Percentiles rank a stretch among this genome's conserved stretches.
Evolutionary conservation across 129 eudicot species (phyloP).

Genomic region (Kitagawia praeruptora): DNA sequence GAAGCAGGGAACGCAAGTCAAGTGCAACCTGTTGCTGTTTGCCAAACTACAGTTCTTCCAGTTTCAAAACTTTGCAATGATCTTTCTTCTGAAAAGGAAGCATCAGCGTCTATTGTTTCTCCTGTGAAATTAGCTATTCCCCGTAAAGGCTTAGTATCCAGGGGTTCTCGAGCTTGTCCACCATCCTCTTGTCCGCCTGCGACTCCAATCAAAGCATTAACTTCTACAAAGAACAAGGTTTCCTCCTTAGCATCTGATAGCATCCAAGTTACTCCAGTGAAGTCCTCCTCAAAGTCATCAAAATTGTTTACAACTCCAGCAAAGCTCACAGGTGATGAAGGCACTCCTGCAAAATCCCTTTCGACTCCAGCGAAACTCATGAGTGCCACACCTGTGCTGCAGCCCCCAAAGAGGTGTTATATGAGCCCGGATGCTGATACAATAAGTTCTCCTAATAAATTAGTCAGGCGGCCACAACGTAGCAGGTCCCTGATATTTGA

Average conservation of each 20-base stretch:
- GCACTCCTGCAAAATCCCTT: slow-evolving; percentile 37
- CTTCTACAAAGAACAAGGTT: slow-evolving; percentile 17
- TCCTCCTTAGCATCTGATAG: slow-evolving; percentile 13
- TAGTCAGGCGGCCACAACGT: slow-evolving; percentile 39
- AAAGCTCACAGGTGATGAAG: slow-evolving; percentile 24
- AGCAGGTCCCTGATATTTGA: slow-evolving; percentile 50
- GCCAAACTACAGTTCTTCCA: slow-evolving; percentile 9
- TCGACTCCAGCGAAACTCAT: slow-evolving; percentile 50
- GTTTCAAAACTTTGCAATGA: slow-evolving; percentile 11
- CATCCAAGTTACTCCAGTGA: slow-evolving; percentile 34
- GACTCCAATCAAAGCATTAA: slow-evolving; percentile 42
- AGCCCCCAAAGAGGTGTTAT: slow-evolving; percentile 35
- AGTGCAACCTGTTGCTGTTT: slow-evolving; percentile 13
- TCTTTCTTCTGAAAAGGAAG: slow-evolving; percentile 6
- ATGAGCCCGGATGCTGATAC: slow-evolving; percentile 57
- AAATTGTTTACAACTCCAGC: slow-evolving; percentile 31
- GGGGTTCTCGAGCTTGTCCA: slow-evolving; percentile 1
- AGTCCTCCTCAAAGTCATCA: slow-evolving; percentile 10
- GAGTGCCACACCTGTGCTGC: slow-evolving; percentile 54
- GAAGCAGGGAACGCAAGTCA: slow-evolving; percentile 7
- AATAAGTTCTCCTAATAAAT: slow-evolving; percentile 34
- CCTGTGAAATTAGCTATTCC: slow-evolving; percentile 4
- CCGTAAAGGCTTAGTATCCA: background rate
- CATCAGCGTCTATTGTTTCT: slow-evolving; percentile 12
- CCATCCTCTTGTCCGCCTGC: slow-evolving; percentile 23